Base-by-base conservation (phyloP, 805 yeast species). In the Clavispora phyllophila region DNA sequence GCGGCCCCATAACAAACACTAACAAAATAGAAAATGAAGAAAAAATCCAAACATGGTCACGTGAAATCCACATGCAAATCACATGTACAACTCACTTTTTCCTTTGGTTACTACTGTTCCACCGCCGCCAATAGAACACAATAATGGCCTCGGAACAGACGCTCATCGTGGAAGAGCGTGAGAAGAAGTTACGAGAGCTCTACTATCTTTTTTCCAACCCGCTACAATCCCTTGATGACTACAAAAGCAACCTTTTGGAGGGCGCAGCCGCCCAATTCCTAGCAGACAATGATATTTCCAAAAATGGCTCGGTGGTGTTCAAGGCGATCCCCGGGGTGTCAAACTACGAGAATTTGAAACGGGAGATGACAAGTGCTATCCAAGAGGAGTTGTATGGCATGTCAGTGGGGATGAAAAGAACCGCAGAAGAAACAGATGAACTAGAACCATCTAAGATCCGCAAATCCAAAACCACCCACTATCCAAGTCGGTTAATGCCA, bases 141-240 rank as follows among this genome's bases (percentile, higher is more conserved):
- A 29, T 10, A 15, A 44, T 44, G 50, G 41, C 37, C n/a, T 32
- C 44, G 20, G 44, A 42, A 26, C 37, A 34, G 35, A 39, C 35
- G 17, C 24, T 29, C 14, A 39, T 47, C 34, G 50, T 35, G 26
- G 25, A 37, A 8, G 33, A 38, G 33, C 41, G 39, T 9, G 14
- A 37, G 26, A 12, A 39, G 32, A 52, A 48, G 43, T 48, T 52
- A 39, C 40, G 36, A 27, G 56, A 52, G 53, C 53, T 52, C 33
- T 46, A 31, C 24, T 44, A 40, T 37, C 48, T 50, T 15, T 44
- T 51, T 28, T 38, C 56, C 12, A 46, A 47, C 28, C 53, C 54
- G 9, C 41, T 50, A 13, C 46, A 42, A 26, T 35, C 49, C 8
- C 36, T 47, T 19, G 41, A 46, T 3, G 31, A 40, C 13, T 27